A percentile compares a stretch with the other conserved stretches of the same genome.
Evolutionary conservation across 805 yeast genomes (phyloP).

Genomic region (Komagataella pastoris): DNA sequence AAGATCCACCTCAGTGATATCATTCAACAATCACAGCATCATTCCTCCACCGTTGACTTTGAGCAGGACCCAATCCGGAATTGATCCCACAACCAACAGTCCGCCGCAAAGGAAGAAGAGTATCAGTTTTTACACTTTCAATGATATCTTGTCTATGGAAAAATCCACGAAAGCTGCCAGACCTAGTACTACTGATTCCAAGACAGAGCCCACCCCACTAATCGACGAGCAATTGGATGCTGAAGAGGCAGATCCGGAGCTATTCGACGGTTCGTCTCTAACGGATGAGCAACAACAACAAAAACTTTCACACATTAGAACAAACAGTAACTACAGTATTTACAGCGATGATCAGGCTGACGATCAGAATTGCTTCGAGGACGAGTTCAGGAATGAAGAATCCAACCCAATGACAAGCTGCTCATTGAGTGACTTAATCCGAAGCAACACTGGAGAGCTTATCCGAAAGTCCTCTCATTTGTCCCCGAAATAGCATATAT

Average conservation of each 20-base stretch:
- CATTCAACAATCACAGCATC: not conserved
- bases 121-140: conserved; percentile 18
- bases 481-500: not conserved
- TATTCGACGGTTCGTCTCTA: not conserved
- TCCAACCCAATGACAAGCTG: not conserved
- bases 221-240: conserved; percentile 1
- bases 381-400: not conserved
- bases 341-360: conserved; percentile 1
- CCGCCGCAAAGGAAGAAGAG: not conserved
- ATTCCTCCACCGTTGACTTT: not conserved
- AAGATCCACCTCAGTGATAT: not conserved
- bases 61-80: conserved; percentile 1
- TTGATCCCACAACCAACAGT: not conserved
- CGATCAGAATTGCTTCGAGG: conserved; percentile 1
- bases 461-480: not conserved
- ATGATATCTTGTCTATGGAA: conserved; percentile 10
- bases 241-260: not conserved
- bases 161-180: not conserved
- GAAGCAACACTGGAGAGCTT: not conserved
- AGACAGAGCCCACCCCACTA: not conserved
- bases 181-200: not conserved
- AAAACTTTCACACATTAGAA: not conserved
- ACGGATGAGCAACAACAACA: not conserved
- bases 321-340: not conserved
- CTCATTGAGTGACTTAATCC: not conserved